Base-by-base conservation (phyloP, 192 early-diverging fungal genomes). In the Coemansia umbellata region DNA sequence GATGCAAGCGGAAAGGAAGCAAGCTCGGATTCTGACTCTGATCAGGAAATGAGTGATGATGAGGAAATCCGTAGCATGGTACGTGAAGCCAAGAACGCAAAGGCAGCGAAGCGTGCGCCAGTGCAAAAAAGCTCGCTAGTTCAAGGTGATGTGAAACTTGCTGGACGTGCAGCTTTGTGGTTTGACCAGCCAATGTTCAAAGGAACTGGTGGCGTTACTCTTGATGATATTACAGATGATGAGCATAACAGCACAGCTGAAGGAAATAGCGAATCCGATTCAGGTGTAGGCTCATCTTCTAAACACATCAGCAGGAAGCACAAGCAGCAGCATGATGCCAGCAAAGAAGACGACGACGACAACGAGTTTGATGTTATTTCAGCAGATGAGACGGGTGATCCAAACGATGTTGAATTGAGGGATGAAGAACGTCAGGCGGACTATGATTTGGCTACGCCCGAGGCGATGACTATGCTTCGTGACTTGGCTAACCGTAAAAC, bases 161-260 rank as follows among this genome's bases (percentile, higher is more conserved):
- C 87, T 3, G 89, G 86, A 31, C 86, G 84, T 11, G 91, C 95
- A 5, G 80, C 84, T n/a, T 80, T 93, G 69, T 98, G 95, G 79
- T 98, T 98, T 78, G 89, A 94, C 65, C 93, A 98, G 67, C 89
- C 91, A 0, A 58, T 95, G 15, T 98, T 98, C 74, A 85, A 92
- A 59, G 82, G 80, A 18, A 31, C 70, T 26, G 65, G 80, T 47
- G 80, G 78, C 17, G 74, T 81, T 17, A 70, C 81, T 19, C 55
- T 70, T 18, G 67, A 78, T 49, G 79, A 82, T 27, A 77, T 81
- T 41, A 80, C 83, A 0, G 83, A 85, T 23, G 79, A 83, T 5
- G 84, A 84, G 2, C 64, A 67, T 13, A 72, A 76, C 1, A 76
- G 70, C 8, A 61, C 55, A 9, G 70, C 6, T 0, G 37, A 8